phyloP scores from a whole-genome alignment of 257 asterid species.

The Solanum chiquidenum region DNA sequence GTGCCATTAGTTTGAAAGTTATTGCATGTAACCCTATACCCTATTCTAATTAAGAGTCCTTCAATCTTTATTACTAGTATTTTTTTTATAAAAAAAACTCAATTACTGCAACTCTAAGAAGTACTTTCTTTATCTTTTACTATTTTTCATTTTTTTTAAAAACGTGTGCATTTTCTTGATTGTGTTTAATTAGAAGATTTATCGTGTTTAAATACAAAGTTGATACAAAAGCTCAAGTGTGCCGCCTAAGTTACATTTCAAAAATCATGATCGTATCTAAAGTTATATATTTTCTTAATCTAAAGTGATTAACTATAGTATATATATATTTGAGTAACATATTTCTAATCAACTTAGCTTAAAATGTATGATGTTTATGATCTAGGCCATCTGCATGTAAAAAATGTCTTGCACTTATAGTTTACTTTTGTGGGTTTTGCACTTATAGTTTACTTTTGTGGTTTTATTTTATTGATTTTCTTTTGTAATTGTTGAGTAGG shows the following conservation, averaged over 20 bases:
- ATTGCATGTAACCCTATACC: background rate
- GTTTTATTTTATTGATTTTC: background rate
- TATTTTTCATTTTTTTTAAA: too few relatives aligned
- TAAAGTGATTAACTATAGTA: background rate
- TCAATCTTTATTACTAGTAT: background rate
- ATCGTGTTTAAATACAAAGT: background rate
- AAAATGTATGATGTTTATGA: background rate
- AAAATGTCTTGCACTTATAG: background rate
- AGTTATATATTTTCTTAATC: background rate
- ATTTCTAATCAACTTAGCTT: background rate
- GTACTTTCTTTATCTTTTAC: background rate
- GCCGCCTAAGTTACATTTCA: background rate
- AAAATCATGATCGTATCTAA: background rate
- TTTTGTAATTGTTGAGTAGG: constrained; percentile 15
- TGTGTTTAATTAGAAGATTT: background rate
- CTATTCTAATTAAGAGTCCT: background rate
- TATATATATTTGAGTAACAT: background rate
- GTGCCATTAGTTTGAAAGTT: background rate
- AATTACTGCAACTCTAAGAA: background rate
- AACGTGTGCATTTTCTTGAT: background rate
- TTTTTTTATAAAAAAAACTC: too few relatives aligned
- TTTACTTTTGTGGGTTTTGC: background rate
- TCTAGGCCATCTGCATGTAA: background rate
- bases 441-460: background rate
- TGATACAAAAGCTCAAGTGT: background rate